Percentiles rank a stretch among this genome's conserved stretches.
These are phyloP conservation scores for Leishmania braziliensis DNA, from an alignment of 208 protist species.

Conservation along the genomic window DNA sequence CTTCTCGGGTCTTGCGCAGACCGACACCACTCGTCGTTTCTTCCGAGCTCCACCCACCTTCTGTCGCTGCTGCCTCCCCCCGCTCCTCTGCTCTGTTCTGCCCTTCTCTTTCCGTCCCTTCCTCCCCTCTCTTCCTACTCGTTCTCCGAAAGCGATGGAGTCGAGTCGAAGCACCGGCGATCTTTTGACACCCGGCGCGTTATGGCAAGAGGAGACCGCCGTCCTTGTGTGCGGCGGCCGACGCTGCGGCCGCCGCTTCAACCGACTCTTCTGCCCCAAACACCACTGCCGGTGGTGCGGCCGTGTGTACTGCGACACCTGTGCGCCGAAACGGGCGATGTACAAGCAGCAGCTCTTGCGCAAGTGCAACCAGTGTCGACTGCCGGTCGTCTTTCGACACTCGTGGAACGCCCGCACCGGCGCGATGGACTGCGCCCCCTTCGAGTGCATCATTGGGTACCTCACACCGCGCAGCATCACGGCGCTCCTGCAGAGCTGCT, in stretches of 20 bases:
- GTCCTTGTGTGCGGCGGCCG: conserved; percentile 28
- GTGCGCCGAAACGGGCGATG: conserved; percentile 37
- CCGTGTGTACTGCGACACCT: conserved; percentile 69
- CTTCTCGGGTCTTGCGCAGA: not conserved
- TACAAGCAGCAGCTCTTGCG: conserved; percentile 28
- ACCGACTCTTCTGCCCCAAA: conserved; percentile 42
- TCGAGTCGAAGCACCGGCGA: conserved; percentile 4
- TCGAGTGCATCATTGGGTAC: conserved; percentile 59
- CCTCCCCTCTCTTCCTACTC: not conserved
- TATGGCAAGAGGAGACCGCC: conserved; percentile 49
- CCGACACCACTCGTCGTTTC: not conserved
- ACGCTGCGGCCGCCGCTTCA: conserved; percentile 35
- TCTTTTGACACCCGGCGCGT: conserved; percentile 41
- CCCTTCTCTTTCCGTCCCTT: no score
- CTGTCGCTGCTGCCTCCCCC: not conserved
- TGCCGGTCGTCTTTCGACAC: conserved; percentile 66
- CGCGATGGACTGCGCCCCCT: conserved; percentile 33
- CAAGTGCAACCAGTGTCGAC: conserved; percentile 62
- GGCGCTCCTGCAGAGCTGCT: conserved; percentile 68
- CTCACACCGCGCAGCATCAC: conserved; percentile 43
- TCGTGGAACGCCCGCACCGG: conserved; percentile 34
- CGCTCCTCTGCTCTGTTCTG: not conserved
- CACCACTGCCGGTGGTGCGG: conserved; percentile 89
- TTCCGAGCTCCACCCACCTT: not conserved
- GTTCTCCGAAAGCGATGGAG: conserved; percentile 10